Evolutionary conservation across 345 rosid genomes (phyloP).

Genomic region (Syzygium grande): DNA sequence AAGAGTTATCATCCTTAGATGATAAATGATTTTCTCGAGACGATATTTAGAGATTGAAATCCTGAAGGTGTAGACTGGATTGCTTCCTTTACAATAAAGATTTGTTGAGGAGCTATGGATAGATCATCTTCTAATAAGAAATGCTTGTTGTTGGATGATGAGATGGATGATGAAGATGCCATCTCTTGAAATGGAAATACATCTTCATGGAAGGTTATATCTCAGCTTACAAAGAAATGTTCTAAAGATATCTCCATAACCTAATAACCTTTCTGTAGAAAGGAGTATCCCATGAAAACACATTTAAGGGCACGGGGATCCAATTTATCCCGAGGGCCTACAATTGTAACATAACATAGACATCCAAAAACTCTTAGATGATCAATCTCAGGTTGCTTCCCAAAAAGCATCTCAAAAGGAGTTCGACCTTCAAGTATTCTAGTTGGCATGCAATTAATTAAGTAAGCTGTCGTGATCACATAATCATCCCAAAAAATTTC

Average conservation of each 20-base stretch:
- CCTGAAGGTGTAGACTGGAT: no score
- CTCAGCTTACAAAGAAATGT: rapidly evolving
- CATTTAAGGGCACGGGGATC: neutral
- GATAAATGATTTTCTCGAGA: no score
- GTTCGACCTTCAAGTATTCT: neutral
- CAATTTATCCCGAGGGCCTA: neutral
- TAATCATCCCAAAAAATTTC: neutral
- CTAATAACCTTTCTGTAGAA: no score
- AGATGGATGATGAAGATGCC: neutral
- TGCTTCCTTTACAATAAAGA: no score
- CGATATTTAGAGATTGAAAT: neutral
- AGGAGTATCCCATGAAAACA: neutral
- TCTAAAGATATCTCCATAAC: neutral
- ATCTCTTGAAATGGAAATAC: neutral
- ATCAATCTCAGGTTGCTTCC: neutral
- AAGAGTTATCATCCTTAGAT: no score
- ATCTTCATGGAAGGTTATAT: rapidly evolving
- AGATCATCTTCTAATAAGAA: neutral
- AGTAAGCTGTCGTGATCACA: neutral
- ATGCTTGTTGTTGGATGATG: neutral
- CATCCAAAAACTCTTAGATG: no score
- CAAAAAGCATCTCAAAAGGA: no score
- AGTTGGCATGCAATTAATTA: neutral
- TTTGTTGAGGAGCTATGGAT: no score
- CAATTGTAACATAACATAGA: no score